Evolutionary conservation across 2,329 filamentous ascomycete species (phyloP).

Genomic region (Trichoderma breve): DNA sequence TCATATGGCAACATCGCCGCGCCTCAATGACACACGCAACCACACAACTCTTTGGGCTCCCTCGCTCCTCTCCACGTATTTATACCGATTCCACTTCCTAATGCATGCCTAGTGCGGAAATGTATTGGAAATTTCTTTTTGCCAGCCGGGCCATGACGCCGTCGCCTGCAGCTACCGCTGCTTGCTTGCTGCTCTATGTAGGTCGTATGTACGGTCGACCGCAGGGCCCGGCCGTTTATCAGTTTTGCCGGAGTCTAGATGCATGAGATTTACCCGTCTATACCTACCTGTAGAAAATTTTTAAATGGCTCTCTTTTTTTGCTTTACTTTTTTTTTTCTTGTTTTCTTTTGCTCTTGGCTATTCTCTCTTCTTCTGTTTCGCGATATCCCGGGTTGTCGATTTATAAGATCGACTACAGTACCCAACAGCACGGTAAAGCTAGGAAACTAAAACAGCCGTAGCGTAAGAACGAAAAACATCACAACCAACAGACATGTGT

Average conservation of each 20-base stretch:
- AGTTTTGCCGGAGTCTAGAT: conserved; percentile 10
- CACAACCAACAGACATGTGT: background rate
- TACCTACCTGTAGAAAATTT: background rate
- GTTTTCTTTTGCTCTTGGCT: background rate
- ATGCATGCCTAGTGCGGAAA: conserved; percentile 19
- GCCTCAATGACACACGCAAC: background rate
- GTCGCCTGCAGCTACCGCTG: conserved; percentile 3
- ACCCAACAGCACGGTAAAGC: background rate
- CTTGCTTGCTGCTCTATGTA: background rate
- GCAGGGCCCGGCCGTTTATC: conserved; percentile 4
- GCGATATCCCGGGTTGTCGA: background rate
- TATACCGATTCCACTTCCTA: conserved; percentile 17
- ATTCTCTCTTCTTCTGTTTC: background rate
- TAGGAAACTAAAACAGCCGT: background rate
- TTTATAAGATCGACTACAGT: background rate
- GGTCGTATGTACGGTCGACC: background rate
- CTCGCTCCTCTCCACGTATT: background rate
- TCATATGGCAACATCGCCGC: background rate
- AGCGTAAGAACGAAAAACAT: background rate
- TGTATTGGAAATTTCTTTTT: conserved; percentile 18
- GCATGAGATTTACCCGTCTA: background rate
- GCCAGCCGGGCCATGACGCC: conserved; percentile 7
- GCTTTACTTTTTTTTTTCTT: background rate
- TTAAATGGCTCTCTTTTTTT: background rate
- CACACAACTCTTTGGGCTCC: background rate